Conservation (phyloP, 2,329 filamentous ascomycete species). For the Emmonsia crescens region DNA sequence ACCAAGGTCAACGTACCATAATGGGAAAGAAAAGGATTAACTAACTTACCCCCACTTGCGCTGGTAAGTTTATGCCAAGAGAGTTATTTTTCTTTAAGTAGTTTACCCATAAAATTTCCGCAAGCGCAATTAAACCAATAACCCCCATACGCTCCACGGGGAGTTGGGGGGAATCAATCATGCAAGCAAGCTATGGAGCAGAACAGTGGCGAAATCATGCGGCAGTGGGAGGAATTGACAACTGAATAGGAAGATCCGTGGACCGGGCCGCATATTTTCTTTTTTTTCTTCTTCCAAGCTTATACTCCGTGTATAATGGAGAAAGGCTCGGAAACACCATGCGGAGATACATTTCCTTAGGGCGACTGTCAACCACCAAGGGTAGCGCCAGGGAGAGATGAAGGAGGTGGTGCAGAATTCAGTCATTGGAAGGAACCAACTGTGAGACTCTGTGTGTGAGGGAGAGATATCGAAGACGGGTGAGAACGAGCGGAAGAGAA, state of each 20-base stretch:
- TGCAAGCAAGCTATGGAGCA: neutral
- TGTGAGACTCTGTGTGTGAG: neutral
- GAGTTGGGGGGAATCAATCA: neutral
- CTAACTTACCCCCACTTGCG: neutral
- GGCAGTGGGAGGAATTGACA: neutral
- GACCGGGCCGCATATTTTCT: neutral
- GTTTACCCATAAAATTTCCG: neutral
- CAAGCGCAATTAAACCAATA: neutral
- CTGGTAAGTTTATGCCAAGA: neutral
- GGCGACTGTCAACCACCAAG: neutral
- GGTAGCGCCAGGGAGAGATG: neutral
- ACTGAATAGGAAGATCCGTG: neutral
- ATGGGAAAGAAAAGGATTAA: neutral
- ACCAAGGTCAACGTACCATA: neutral
- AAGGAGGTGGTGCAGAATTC: neutral
- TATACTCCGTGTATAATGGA: neutral
- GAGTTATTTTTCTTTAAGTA: neutral
- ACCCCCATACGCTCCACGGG: neutral
- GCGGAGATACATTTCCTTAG: neutral
- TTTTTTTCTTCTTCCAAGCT: neutral
- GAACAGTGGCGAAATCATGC: neutral
- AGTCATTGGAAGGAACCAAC: neutral
- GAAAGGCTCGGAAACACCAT: neutral
- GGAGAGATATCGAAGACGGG: neutral
- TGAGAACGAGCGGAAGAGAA: neutral